A percentile compares a stretch with the other conserved stretches of the same genome.
Evolutionary conservation across 2,329 filamentous ascomycete species (phyloP).

Genomic region (Fusarium sp.): DNA sequence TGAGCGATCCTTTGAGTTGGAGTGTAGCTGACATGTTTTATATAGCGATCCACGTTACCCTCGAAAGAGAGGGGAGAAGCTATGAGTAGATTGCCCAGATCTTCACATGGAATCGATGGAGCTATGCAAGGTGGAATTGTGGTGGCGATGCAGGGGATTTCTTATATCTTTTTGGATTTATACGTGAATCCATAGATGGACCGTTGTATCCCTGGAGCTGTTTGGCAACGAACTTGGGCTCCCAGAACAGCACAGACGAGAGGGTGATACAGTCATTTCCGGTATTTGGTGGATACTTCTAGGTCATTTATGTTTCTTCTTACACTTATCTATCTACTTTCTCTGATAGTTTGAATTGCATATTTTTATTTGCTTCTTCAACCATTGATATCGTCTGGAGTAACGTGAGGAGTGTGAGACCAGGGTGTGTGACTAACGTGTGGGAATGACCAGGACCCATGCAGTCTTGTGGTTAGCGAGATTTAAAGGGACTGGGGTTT

Average conservation of each 20-base stretch:
- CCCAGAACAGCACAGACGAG: slow-evolving; percentile 42
- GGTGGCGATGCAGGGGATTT: slow-evolving; percentile 16
- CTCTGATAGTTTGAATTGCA: slow-evolving; percentile 31
- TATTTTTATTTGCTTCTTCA: slow-evolving; percentile 15
- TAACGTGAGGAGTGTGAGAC: slow-evolving; percentile 26
- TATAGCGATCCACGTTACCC: slow-evolving; percentile 40
- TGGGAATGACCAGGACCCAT: slow-evolving; percentile 30
- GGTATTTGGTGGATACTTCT: slow-evolving; percentile 12
- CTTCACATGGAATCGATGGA: slow-evolving; percentile 5
- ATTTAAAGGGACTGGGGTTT: slow-evolving; percentile 29
- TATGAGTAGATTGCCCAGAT: slow-evolving; percentile 35
- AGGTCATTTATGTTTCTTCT: slow-evolving; percentile 17
- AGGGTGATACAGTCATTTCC: slow-evolving; percentile 41
- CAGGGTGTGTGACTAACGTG: slow-evolving; percentile 22
- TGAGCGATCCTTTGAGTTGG: neutral
- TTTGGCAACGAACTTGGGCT: slow-evolving; percentile 36
- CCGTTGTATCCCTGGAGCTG: slow-evolving; percentile 34
- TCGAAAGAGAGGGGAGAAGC: slow-evolving; percentile 41
- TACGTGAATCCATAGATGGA: slow-evolving; percentile 36
- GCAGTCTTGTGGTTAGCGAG: slow-evolving; percentile 11
- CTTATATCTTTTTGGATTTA: slow-evolving; percentile 20
- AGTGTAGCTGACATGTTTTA: slow-evolving; percentile 24
- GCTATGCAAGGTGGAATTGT: neutral
- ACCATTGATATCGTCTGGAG: slow-evolving; percentile 16
- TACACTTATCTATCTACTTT: slow-evolving; percentile 27